These are phyloP conservation scores for Debaryomycetaceae sp. DNA, from an alignment of 1,139 yeast genomes.

Conservation along the genomic window DNA sequence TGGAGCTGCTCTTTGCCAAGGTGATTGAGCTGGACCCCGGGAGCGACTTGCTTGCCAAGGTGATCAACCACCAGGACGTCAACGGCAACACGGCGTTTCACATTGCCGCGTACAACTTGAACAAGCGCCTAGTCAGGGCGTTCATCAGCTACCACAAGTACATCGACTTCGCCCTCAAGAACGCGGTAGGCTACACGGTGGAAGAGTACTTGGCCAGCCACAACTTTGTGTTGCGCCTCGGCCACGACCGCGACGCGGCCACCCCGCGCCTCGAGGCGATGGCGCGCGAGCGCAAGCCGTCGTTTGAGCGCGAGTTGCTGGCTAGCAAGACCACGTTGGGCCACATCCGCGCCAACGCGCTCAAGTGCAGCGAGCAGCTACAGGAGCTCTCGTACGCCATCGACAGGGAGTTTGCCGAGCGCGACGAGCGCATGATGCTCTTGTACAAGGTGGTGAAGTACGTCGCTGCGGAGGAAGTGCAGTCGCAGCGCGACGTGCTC, in stretches of 20 bases:
- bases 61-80: constrained; percentile 72
- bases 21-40: constrained; percentile 20
- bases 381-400: constrained; percentile 37
- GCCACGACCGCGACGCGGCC: no score
- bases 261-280: not conserved
- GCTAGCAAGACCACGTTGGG: constrained; percentile 36
- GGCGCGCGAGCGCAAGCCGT: constrained; percentile 16
- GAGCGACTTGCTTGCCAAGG: constrained; percentile 31
- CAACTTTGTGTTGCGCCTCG: constrained; percentile 25
- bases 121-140: constrained; percentile 70
- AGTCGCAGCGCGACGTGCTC: constrained; percentile 31
- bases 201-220: constrained; percentile 58
- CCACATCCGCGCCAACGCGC: constrained; percentile 31
- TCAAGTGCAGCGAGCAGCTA: constrained; percentile 35
- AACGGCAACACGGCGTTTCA: constrained; percentile 90
- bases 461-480: constrained; percentile 26
- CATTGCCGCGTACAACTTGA: constrained; percentile 70
- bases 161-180: constrained; percentile 55
- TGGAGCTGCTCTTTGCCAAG: constrained; percentile 72
- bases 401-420: constrained; percentile 37
- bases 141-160: constrained; percentile 70
- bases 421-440: constrained; percentile 31
- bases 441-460: constrained; percentile 25
- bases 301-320: constrained; percentile 37
- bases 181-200: constrained; percentile 68